These are phyloP conservation scores for Aspergillus cavernicola DNA, from an alignment of 495 filamentous ascomycete genomes.

Conservation along the genomic window DNA sequence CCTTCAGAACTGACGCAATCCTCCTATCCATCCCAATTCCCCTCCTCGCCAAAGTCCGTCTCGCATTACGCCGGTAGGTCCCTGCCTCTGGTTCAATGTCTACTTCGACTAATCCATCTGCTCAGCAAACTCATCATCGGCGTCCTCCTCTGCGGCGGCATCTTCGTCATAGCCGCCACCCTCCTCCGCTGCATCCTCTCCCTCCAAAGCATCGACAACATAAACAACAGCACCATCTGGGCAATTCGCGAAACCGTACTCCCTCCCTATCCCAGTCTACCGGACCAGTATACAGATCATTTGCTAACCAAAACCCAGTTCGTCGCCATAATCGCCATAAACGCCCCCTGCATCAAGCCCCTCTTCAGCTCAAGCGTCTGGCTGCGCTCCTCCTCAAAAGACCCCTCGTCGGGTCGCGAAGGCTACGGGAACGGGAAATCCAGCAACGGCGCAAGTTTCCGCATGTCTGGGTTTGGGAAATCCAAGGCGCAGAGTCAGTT, in stretches of 20 bases:
- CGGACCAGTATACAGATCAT: background rate
- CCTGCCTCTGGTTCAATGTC: background rate
- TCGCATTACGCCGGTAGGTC: slow-evolving; percentile 15
- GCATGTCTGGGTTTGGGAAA: slow-evolving; percentile 6
- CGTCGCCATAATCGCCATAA: slow-evolving; percentile 24
- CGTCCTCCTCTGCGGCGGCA: slow-evolving; percentile 19
- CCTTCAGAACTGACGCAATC: slow-evolving; percentile 18
- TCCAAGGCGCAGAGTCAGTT: slow-evolving; percentile 8
- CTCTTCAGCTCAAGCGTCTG: slow-evolving; percentile 15
- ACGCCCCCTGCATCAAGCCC: slow-evolving; percentile 22
- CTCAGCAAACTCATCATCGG: slow-evolving; percentile 18
- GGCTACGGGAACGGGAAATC: background rate
- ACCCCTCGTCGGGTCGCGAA: background rate
- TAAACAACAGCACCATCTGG: slow-evolving; percentile 22
- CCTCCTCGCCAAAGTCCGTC: slow-evolving; percentile 16
- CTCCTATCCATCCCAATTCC: slow-evolving; percentile 19
- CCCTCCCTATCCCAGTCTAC: background rate
- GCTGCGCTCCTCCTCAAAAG: slow-evolving; percentile 14
- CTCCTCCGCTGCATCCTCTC: slow-evolving; percentile 24
- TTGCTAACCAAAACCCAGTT: slow-evolving; percentile 17
- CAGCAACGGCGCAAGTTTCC: background rate
- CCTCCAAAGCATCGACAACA: slow-evolving; percentile 16
- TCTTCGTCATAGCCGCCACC: slow-evolving; percentile 22
- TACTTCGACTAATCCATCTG: background rate
- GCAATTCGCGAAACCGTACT: slow-evolving; percentile 24